phyloP scores from a whole-genome alignment of 805 yeast genomes.

The Grigorovia transvaalensis region DNA sequence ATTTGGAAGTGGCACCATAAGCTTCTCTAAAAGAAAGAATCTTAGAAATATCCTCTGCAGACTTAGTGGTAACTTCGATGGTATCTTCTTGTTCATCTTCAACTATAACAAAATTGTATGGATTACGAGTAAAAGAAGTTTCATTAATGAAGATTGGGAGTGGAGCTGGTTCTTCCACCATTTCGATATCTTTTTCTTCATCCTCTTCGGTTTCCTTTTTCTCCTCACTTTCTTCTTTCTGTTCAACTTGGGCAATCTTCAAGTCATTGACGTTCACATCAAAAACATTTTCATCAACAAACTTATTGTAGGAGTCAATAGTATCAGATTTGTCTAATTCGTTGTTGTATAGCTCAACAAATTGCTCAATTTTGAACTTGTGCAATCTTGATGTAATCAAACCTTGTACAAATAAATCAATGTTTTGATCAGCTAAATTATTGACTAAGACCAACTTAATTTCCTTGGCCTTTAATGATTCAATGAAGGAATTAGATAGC shows the following conservation, averaged over 20 bases:
- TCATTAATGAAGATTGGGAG: background rate
- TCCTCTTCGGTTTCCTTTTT: background rate
- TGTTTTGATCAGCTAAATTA: constrained; percentile 31
- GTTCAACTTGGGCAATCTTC: background rate
- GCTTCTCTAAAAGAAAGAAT: constrained; percentile 77
- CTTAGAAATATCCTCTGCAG: constrained; percentile 47
- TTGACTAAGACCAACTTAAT: constrained; percentile 51
- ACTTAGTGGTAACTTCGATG: constrained; percentile 17
- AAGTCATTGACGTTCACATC: background rate
- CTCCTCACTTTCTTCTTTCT: background rate
- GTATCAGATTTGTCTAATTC: background rate
- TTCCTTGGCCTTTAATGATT: constrained; percentile 41
- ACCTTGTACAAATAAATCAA: constrained; percentile 14
- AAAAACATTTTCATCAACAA: background rate
- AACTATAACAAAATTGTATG: background rate
- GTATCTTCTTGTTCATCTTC: background rate
- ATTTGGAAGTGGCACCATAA: constrained; percentile 40
- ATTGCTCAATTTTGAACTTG: background rate
- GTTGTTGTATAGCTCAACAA: background rate
- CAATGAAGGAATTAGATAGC: constrained; percentile 41
- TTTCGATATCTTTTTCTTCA: background rate
- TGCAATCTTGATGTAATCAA: background rate
- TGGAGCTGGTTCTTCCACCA: background rate
- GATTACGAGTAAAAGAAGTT: background rate
- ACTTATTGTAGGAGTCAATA: background rate